Base-by-base conservation (phyloP, 2,329 filamentous ascomycete species). In the Fusarium aywerte region DNA sequence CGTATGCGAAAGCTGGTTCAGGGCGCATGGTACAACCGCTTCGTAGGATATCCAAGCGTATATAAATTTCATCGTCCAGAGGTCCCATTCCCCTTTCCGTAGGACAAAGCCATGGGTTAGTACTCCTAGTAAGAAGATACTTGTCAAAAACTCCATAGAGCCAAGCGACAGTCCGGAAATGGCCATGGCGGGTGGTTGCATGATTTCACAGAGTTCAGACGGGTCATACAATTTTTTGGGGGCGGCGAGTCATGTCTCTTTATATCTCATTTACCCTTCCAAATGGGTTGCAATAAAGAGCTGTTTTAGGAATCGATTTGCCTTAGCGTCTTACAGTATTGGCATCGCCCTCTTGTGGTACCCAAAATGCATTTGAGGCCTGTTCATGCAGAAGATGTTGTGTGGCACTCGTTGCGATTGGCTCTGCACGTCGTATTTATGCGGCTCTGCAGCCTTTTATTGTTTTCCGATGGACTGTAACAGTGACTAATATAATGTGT, bases 51-150 rank as follows among this genome's bases (percentile, higher is more conserved):
- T n/a, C 52, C 40, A 51, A 6, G 13, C 5, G 9, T 31, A 56
- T 6, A 65, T 23, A 0, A 58, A 42, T 7, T 5, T 48, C 9
- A 50, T 53, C 0, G 60, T 21, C 38, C 40, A 62, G 3, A 50
- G 29, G 6, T 68, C 59, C 65, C 65, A 68, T 38, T 68, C 65
- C 2, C 65, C 65, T 4, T 62, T 40, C 1, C 65, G 48, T 1
- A 68, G 9, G 4, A 44, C 6, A 15, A 25, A 18, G 1, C 52
- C 7, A 20, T 68, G 65, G 0, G 18, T 20, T 0, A 56, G 2
- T 0, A 58, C 23, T 4, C 65, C 65, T 1, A 52, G 0, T 2
- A 36, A 0, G 8, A 68, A 68, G 0, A 33, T 3, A 2, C 21
- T 7, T 0, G 2, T 16, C 5, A 44, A 11, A 4, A 36, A 42